Percentiles rank a stretch among this genome's conserved stretches.
phyloP scores from a whole-genome alignment of 1,139 yeast genomes.

The Nadsonia starkeyi-henricii region DNA sequence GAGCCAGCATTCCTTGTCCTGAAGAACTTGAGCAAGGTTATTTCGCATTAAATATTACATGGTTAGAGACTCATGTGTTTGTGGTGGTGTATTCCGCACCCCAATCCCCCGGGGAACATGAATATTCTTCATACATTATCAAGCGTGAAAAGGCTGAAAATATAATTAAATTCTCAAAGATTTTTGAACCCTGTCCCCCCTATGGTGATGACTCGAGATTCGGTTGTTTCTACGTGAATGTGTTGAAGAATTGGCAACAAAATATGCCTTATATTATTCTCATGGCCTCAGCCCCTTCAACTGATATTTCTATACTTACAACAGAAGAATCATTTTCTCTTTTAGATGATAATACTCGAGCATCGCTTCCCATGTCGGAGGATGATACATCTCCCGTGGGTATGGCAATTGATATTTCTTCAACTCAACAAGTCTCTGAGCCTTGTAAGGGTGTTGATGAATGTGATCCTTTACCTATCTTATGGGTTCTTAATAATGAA shows the following conservation, averaged over 20 bases:
- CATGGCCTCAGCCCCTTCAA: conserved; percentile 46
- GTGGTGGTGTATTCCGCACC: conserved; percentile 17
- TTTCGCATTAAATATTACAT: conserved; percentile 9
- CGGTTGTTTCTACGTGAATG: conserved; percentile 34
- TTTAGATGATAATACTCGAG: conserved; percentile 54
- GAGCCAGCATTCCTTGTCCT: conserved; percentile 13
- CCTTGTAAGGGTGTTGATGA: conserved; percentile 48
- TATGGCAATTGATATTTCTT: conserved; percentile 42
- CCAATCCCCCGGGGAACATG: conserved; percentile 6
- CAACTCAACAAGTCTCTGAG: conserved; percentile 30
- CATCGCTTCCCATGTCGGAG: conserved; percentile 55
- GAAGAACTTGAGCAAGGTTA: conserved; percentile 11
- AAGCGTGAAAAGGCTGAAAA: conserved; percentile 4
- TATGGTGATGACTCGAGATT: conserved; percentile 40
- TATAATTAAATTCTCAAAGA: conserved; percentile 15
- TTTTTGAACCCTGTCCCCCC: conserved; percentile 44
- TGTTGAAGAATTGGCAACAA: conserved; percentile 33
- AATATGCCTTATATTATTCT: conserved; percentile 25
- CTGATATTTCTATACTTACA: conserved; percentile 39
- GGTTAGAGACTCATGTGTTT: conserved; percentile 15
- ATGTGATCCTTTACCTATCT: conserved; percentile 41
- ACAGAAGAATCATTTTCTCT: conserved; percentile 27
- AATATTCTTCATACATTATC: conserved; percentile 6
- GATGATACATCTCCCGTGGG: conserved; percentile 67
- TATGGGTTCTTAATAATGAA: conserved; percentile 47